phyloP scores from a whole-genome alignment of 495 filamentous ascomycete genomes.

The Daldinia concentrica region DNA sequence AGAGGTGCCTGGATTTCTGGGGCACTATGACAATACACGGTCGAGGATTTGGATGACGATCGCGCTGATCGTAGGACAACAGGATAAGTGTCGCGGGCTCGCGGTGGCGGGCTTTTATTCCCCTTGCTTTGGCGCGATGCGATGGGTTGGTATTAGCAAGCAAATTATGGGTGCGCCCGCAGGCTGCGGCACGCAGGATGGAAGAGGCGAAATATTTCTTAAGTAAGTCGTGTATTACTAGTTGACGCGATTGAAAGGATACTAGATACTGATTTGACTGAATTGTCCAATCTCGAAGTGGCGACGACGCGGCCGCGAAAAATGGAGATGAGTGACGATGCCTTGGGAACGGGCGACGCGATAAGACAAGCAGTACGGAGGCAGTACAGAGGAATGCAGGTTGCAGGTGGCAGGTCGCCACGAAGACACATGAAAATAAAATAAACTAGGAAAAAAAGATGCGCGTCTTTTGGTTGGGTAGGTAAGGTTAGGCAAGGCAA shows the following conservation, averaged over 20 bases:
- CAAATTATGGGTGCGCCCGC: conserved; percentile 25
- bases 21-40: conserved; percentile 33
- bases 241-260: conserved; percentile 33
- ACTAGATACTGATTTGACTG: conserved; percentile 13
- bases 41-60: conserved; percentile 47
- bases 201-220: conserved; percentile 27
- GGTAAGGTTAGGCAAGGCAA: conserved; percentile 35
- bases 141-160: conserved; percentile 15
- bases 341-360: conserved; percentile 37
- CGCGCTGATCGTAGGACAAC: conserved; percentile 55
- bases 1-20: conserved; percentile 34
- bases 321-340: conserved; percentile 49
- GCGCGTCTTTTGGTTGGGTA: conserved; percentile 50
- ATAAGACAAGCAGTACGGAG: conserved; percentile 36
- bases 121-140: conserved; percentile 28
- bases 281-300: conserved; percentile 48
- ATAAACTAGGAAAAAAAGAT: conserved; percentile 20
- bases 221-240: conserved; percentile 35
- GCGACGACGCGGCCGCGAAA: conserved; percentile 54
- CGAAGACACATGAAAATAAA: conserved; percentile 31
- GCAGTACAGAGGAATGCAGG: conserved; percentile 29
- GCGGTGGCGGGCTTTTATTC: conserved; percentile 25
- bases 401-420: conserved; percentile 29
- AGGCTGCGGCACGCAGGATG: conserved; percentile 21
- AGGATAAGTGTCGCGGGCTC: conserved; percentile 37